Base-by-base conservation (phyloP, 257 asterid species). In the Solanum clarkiae region DNA sequence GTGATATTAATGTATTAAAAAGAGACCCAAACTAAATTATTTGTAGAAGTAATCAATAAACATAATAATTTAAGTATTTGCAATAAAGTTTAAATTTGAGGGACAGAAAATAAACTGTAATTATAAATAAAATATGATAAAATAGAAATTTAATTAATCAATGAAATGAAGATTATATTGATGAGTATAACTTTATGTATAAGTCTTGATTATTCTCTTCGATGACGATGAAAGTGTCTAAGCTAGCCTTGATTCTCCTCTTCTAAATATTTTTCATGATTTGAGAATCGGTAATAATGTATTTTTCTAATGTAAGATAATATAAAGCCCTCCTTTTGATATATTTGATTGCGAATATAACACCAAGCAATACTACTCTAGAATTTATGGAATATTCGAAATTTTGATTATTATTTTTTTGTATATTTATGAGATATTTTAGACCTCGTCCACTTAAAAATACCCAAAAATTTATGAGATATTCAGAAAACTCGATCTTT, bases 381-480 rank as follows among this genome's bases (percentile, higher is more conserved):
- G 14, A 59, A n/a, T 10, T 59, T n/a, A 59, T 59, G 3, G 0
- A n/a, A n/a, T 59, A 59, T 59, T 59, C 2, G 15, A 59, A 14
- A n/a, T n/a, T 13, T 47, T 10, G 51, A 59, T n/a, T 29, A n/a
- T 29, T 2, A 1, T 4, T 10, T n/a, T 59, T 59, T 7, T n/a
- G 6, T 10, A n/a, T 59, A 59, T 59, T 59, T 4, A n/a, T 59
- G 29, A 14, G 29, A 10, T 59, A 59, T 59, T 59, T 2, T 0
- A 59, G 10, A n/a, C n/a, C 0, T n/a, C 0, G 0, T 59, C n/a
- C 10, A 1, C 10, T 9, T 59, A n/a, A 10, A 7, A n/a, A n/a
- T 0, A 26, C 15, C 8, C 32, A 10, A n/a, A 4, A 1, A 7
- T n/a, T 59, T n/a, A 59, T n/a, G 32, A 15, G 6, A 59, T 59